Conservation (phyloP, 352 stramenopile species). For the Pseudoperonospora humuli region DNA sequence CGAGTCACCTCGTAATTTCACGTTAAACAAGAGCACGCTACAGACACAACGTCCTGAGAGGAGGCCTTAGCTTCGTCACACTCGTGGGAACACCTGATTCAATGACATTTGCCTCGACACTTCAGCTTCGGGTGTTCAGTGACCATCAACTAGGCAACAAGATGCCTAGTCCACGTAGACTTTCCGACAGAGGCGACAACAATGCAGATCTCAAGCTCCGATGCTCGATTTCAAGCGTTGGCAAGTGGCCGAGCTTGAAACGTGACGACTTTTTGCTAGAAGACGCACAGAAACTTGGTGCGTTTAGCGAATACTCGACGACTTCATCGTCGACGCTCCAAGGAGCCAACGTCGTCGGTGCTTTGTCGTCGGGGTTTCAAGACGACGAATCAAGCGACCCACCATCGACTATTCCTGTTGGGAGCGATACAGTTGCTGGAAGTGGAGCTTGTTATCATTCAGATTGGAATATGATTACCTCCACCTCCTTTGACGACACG, state of each 20-base stretch:
- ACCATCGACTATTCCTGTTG: constrained; percentile 8
- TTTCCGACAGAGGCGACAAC: constrained; percentile 6
- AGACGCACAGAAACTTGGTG: neutral
- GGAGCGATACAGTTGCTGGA: constrained; percentile 3
- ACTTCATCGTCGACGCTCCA: neutral
- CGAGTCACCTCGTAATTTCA: constrained; percentile 18
- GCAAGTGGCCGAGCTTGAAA: constrained; percentile 21
- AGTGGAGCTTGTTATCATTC: constrained; percentile 8
- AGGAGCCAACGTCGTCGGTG: neutral
- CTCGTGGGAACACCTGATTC: constrained; percentile 7
- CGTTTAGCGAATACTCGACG: constrained; percentile 2
- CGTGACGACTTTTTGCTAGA: constrained; percentile 10
- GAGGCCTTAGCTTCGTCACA: constrained; percentile 15
- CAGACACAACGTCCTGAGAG: constrained; percentile 5
- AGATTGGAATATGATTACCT: constrained; percentile 27
- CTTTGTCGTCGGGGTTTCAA: constrained; percentile 1
- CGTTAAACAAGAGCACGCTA: neutral
- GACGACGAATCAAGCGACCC: neutral
- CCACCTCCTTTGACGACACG: constrained; percentile 29
- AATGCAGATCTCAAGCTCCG: constrained; percentile 10
- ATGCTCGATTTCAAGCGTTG: constrained; percentile 15
- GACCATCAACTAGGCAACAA: constrained; percentile 25
- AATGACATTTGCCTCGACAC: constrained; percentile 29
- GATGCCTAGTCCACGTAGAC: constrained; percentile 9
- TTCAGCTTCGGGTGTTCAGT: constrained; percentile 22